Conservation (phyloP, 139 green algal species). For the Yamagishiella unicocca region DNA sequence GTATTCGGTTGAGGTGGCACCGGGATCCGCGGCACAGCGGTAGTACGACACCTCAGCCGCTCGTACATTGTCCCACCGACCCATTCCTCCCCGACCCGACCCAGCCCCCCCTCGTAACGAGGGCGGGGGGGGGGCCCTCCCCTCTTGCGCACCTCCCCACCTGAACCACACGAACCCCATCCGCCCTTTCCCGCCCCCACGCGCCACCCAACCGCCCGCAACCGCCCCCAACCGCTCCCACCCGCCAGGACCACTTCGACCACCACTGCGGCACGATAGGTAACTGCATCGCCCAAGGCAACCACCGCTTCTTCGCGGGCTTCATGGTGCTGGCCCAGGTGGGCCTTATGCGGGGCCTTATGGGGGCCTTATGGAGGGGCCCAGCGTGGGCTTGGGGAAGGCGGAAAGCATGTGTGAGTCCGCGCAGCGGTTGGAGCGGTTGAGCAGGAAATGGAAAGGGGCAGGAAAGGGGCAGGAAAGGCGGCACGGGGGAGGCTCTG, state of each 20-base stretch:
- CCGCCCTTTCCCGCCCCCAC: too few species aligned
- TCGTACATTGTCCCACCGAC: too few species aligned
- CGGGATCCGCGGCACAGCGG: too few species aligned
- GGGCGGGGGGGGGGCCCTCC: too few species aligned
- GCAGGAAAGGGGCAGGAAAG: not conserved
- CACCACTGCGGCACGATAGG: slow-evolving; percentile 85
- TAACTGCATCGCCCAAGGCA: slow-evolving; percentile 78
- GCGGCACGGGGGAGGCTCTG: not conserved
- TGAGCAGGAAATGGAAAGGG: not conserved
- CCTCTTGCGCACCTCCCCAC: too few species aligned
- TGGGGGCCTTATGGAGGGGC: not conserved
- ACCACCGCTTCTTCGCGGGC: slow-evolving; percentile 75
- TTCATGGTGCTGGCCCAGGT: slow-evolving; percentile 49
- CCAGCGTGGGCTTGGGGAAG: not conserved
- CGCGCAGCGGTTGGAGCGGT: not conserved
- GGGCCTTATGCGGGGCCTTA: not conserved
- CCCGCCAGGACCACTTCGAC: slow-evolving; percentile 74
- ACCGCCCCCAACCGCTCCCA: not conserved
- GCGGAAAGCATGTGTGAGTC: not conserved
- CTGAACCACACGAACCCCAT: too few species aligned
- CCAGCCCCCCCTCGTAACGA: too few species aligned
- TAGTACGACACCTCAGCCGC: too few species aligned
- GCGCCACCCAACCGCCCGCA: not conserved
- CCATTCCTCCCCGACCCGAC: too few species aligned
- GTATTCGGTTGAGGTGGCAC: too few species aligned